A percentile compares a stretch with the other conserved stretches of the same genome.
phyloP scores from a whole-genome alignment of 2,329 filamentous ascomycete genomes.

The Daldinia eschscholtzii region DNA sequence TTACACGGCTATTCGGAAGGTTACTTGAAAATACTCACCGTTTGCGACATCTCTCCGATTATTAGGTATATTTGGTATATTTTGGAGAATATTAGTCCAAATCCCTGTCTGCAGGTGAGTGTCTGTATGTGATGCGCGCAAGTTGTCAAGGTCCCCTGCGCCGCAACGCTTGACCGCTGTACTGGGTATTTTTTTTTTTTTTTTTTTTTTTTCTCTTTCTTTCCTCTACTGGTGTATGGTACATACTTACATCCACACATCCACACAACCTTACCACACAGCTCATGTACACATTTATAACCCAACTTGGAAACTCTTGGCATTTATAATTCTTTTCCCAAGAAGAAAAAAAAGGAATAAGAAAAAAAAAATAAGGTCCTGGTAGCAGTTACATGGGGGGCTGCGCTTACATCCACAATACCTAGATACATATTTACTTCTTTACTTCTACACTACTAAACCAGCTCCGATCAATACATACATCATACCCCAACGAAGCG shows the following conservation, averaged over 20 bases:
- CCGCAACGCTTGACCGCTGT: slow-evolving; percentile 43
- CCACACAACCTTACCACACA: not conserved
- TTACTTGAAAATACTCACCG: not conserved
- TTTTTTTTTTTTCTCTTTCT: slow-evolving; percentile 8
- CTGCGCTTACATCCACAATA: slow-evolving; percentile 38
- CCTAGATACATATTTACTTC: slow-evolving; percentile 16
- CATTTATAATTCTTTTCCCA: slow-evolving; percentile 28
- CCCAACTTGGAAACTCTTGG: slow-evolving; percentile 32
- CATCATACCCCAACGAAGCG: slow-evolving; percentile 4
- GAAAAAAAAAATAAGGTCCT: slow-evolving; percentile 9
- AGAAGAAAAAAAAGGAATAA: not conserved
- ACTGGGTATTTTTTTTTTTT: slow-evolving; percentile 30
- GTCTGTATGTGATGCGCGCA: not conserved
- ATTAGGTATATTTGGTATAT: slow-evolving; percentile 16
- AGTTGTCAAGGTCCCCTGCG: slow-evolving; percentile 36
- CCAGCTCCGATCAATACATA: slow-evolving; percentile 26
- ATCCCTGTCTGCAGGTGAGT: slow-evolving; percentile 36
- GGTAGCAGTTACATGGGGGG: slow-evolving; percentile 32
- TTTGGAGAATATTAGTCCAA: slow-evolving; percentile 3
- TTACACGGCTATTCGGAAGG: not conserved
- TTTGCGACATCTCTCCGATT: slow-evolving; percentile 34
- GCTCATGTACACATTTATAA: slow-evolving; percentile 24
- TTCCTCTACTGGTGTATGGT: slow-evolving; percentile 25
- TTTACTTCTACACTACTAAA: slow-evolving; percentile 19
- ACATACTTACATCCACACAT: not conserved